phyloP scores from a whole-genome alignment of 495 filamentous ascomycete genomes.

The Xylaria longipes region DNA sequence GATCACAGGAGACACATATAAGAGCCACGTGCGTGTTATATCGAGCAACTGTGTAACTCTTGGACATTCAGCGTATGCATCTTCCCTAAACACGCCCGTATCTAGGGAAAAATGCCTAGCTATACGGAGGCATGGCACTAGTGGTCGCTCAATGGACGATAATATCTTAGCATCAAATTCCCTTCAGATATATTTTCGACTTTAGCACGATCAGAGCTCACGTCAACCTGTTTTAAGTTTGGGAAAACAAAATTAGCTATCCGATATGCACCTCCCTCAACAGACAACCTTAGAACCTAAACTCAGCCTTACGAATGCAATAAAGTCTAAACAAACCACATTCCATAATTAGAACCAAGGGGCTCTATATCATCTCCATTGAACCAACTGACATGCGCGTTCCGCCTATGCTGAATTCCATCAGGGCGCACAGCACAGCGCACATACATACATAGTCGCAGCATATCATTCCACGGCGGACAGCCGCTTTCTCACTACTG shows the following conservation, averaged over 20 bases:
- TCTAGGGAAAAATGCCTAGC: background rate
- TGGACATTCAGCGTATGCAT: background rate
- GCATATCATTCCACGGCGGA: background rate
- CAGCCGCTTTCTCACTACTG: background rate
- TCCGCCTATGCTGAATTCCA: background rate
- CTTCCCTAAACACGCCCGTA: background rate
- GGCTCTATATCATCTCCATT: background rate
- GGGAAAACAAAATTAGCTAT: background rate
- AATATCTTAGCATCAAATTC: background rate
- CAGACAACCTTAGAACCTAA: background rate
- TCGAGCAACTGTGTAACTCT: background rate
- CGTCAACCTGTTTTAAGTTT: background rate
- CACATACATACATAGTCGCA: background rate
- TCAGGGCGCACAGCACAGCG: background rate
- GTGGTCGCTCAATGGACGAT: background rate
- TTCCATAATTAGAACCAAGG: background rate
- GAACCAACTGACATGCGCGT: background rate
- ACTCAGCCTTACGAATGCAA: background rate
- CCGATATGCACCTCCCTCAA: background rate
- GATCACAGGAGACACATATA: background rate
- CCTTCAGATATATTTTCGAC: background rate
- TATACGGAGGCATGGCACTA: background rate
- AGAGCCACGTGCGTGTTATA: background rate
- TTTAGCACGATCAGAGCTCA: background rate
- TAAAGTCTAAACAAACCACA: conserved; percentile 2